These are phyloP conservation scores for Rhodotorula sp. DNA, from an alignment of 1,284 basidiomycete species.

Conservation along the genomic window DNA sequence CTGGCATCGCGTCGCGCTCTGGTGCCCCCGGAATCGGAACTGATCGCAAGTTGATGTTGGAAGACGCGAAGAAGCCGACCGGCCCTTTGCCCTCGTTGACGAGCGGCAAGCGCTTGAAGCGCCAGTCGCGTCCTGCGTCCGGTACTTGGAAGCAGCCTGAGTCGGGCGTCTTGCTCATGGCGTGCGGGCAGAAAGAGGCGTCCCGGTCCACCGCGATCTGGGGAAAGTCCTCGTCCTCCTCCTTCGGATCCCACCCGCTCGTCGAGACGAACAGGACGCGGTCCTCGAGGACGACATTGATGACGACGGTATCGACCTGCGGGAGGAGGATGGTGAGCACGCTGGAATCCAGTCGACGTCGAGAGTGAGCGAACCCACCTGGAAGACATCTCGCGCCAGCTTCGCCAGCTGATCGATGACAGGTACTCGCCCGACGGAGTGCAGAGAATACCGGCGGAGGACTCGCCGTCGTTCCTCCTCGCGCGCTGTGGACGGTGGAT, in stretches of 20 bases:
- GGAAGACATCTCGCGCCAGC: slow-evolving; percentile 7
- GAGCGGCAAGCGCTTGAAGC: slow-evolving; percentile 10
- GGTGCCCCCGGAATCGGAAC: neutral
- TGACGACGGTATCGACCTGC: neutral
- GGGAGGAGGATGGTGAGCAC: too few species aligned
- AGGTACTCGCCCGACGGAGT: neutral
- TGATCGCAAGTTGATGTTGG: slow-evolving; percentile 17
- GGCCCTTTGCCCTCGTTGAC: neutral
- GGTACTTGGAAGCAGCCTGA: slow-evolving; percentile 3
- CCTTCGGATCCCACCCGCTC: neutral
- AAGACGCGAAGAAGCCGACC: slow-evolving; percentile 5
- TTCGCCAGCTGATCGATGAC: slow-evolving; percentile 1
- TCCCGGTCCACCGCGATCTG: neutral
- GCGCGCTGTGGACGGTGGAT: neutral
- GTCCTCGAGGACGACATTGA: slow-evolving; percentile 16
- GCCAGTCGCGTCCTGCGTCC: slow-evolving; percentile 14
- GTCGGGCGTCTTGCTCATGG: neutral
- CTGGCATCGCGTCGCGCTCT: neutral
- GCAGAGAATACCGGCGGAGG: slow-evolving; percentile 2
- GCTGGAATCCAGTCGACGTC: too few species aligned
- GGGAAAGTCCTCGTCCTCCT: neutral
- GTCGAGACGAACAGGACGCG: slow-evolving; percentile 1
- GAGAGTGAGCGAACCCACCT: neutral
- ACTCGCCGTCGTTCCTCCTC: slow-evolving; percentile 4
- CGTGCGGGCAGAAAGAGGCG: slow-evolving; percentile 14